Conservation (phyloP, 768 basidiomycete genomes). For the Suillus fuscotomentosus region DNA sequence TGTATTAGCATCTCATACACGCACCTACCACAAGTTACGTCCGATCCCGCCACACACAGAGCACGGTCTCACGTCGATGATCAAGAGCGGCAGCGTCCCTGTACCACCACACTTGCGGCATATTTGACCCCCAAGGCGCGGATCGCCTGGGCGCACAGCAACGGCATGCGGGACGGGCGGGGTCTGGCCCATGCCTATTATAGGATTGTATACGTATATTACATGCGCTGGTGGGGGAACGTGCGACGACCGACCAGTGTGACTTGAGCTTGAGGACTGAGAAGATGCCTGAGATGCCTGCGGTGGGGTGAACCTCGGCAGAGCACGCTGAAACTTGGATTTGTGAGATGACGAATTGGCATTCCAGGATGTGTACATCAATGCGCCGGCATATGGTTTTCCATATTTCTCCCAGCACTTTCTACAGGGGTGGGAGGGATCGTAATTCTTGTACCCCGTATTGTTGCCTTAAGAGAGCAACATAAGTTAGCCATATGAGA, state of each 20-base stretch:
- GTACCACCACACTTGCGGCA: constrained; percentile 68
- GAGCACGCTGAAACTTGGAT: constrained; percentile 28
- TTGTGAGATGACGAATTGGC: constrained; percentile 16
- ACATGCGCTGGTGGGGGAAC: not conserved
- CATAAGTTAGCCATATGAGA: not conserved
- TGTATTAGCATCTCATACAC: not conserved
- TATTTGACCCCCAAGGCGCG: constrained; percentile 61
- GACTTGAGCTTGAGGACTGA: not conserved
- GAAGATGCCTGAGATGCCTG: constrained; percentile 13
- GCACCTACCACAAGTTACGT: constrained; percentile 40
- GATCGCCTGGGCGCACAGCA: constrained; percentile 61
- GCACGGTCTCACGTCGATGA: constrained; percentile 57
- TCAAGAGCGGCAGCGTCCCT: constrained; percentile 49
- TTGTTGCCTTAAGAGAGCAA: constrained; percentile 55
- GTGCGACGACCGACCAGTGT: constrained; percentile 1
- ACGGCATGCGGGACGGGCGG: constrained; percentile 40
- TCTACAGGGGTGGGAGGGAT: constrained; percentile 65
- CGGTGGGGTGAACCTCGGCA: constrained; percentile 23
- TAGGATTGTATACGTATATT: constrained; percentile 25
- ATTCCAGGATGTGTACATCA: constrained; percentile 50
- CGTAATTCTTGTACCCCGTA: constrained; percentile 68
- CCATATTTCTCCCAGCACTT: constrained; percentile 75
- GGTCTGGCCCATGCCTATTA: constrained; percentile 11
- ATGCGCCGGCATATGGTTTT: constrained; percentile 57
- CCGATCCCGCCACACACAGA: constrained; percentile 63